Base-by-base conservation (phyloP, 805 yeast genomes). In the Yueomyces sp. region DNA sequence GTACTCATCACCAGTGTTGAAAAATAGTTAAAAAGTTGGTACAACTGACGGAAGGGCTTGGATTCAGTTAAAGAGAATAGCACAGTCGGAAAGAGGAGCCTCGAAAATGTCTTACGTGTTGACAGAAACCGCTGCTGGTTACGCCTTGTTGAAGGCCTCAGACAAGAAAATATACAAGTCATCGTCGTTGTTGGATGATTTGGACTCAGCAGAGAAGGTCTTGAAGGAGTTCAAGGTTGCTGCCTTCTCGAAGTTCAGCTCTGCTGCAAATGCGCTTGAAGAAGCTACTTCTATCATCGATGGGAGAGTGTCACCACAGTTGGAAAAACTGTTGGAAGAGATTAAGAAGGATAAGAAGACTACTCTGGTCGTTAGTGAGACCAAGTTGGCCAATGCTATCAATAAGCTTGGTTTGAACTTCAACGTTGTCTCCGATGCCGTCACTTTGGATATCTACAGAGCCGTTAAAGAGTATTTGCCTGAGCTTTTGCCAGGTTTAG, bases 111-210 rank as follows among this genome's bases (percentile, higher is more conserved):
- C 92, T 50, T 84, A 72, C 76, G 87, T 90, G 61, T 78, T 90
- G 65, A 84, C 97, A 48, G 98, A 92, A 73, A 92, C 98, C 52
- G 85, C 98, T 51, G 98, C 98, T 43, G 98, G 98, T 62, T 92
- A 92, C 66, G 98, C 98, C 62, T 76, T 92, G 62, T 77, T 92
- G 64, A 92, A 92, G 72, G 95, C 96, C 46, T 81, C 95, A 51
- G 97, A 92, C 74, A 92, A 92, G 74, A 90, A 90, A 74, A 81
- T 92, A 58, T 81, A 90, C 76, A 90, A 88, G 71, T 79, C 92
- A 28, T 65, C 82, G 44, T 63, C 78, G 46, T 69, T 88, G 54
- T 67, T 84, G 52, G 74, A 80, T 50, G 95, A 87, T 63, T 73
- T 88, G 58, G 73, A 84, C 66, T 66, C 85, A 42, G 78, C 94